Evolutionary conservation across 2,329 filamentous ascomycete species (phyloP).

Genomic region (Penicillium sp.): DNA sequence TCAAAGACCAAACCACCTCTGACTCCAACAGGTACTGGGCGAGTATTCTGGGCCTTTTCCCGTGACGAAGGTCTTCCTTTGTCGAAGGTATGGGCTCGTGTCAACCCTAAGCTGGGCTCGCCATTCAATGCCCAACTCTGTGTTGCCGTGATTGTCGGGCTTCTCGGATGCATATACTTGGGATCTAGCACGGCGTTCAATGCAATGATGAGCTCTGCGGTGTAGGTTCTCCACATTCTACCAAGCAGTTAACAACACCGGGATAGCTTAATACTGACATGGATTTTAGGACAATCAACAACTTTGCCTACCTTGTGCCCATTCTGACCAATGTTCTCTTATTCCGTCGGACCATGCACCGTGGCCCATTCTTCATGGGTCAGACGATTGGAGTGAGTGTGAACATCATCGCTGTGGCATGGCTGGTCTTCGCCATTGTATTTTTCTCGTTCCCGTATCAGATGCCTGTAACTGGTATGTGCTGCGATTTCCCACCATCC

Average conservation of each 20-base stretch:
- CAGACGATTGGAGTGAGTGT: conserved; percentile 39
- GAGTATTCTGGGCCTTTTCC: conserved; percentile 59
- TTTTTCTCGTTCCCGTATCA: conserved; percentile 47
- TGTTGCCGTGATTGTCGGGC: conserved; percentile 48
- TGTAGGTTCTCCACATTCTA: conserved; percentile 8
- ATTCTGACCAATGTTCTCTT: conserved; percentile 47
- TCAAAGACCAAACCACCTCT: conserved; percentile 5
- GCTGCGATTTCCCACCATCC: not conserved
- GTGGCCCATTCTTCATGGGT: conserved; percentile 47
- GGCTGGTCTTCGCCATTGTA: conserved; percentile 50
- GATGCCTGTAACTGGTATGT: conserved; percentile 33
- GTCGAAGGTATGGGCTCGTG: conserved; percentile 33
- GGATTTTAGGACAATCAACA: conserved; percentile 42
- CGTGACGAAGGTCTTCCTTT: conserved; percentile 48
- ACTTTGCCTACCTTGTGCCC: conserved; percentile 46
- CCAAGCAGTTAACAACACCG: not conserved
- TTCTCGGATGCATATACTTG: conserved; percentile 64
- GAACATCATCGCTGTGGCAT: conserved; percentile 46
- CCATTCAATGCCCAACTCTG: conserved; percentile 57
- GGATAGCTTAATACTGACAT: not conserved
- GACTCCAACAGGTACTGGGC: conserved; percentile 42
- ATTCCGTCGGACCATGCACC: conserved; percentile 42
- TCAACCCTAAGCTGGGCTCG: conserved; percentile 42
- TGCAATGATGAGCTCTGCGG: conserved; percentile 40
- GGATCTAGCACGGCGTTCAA: conserved; percentile 66